phyloP scores from a whole-genome alignment of 2,329 filamentous ascomycete species.

The Neospermospora avenae region DNA sequence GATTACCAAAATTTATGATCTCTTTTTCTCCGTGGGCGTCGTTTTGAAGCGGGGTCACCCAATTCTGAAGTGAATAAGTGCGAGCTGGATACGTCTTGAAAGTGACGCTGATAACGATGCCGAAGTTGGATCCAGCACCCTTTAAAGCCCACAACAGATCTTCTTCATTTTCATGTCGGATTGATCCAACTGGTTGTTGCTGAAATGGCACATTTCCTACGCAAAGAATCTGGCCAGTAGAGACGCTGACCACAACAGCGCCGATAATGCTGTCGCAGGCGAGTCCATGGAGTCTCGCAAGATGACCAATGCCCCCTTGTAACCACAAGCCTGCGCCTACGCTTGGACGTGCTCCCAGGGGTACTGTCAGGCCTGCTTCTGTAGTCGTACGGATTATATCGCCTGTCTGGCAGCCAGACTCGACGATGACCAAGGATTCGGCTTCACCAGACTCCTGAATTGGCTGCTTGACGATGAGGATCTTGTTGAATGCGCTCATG shows the following conservation, averaged over 20 bases:
- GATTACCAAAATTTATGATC: neutral
- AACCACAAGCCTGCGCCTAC: conserved; percentile 62
- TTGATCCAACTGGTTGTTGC: conserved; percentile 14
- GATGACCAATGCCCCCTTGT: conserved; percentile 58
- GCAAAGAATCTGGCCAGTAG: conserved; percentile 45
- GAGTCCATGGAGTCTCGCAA: conserved; percentile 45
- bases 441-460: neutral
- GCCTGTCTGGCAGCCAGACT: conserved; percentile 36
- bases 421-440: conserved; percentile 7
- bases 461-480: conserved; percentile 44
- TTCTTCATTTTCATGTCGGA: conserved; percentile 19
- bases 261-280: conserved; percentile 59
- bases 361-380: conserved; percentile 49
- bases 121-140: conserved; percentile 28
- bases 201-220: conserved; percentile 39
- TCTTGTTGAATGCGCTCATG: conserved; percentile 52
- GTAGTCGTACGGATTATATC: conserved; percentile 42
- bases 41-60: conserved; percentile 18
- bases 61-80: conserved; percentile 23
- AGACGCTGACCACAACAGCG: conserved; percentile 53
- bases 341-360: conserved; percentile 58
- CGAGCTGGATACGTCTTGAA: conserved; percentile 20
- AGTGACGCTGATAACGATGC: conserved; percentile 26
- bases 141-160: conserved; percentile 27
- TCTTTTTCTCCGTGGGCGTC: neutral